Base-by-base conservation (phyloP, 202 grass and related monocot species). In the Musa balbisiana region DNA sequence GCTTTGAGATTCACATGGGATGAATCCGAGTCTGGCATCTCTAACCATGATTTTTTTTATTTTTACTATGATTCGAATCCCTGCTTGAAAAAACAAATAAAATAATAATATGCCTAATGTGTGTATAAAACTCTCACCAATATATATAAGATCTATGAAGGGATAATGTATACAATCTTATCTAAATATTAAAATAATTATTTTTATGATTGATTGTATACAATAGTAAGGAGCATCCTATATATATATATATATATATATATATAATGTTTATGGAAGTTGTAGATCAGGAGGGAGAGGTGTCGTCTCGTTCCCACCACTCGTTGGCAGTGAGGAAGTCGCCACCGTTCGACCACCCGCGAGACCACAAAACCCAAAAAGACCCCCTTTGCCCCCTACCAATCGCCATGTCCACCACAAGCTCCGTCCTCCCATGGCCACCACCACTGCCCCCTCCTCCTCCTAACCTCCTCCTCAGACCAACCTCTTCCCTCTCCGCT, bases 361-460 rank as follows among this genome's bases (percentile, higher is more conserved):
- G 29, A 51, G 10, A 14, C 74, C n/a, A 51, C 74, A 24, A 17
- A 19, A 24, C 29, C 0, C 8, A 12, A 75, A 29, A 75, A 13
- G 0, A 10, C 33, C 9, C 4, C 14, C 11, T 9, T 14, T 13
- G 33, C 49, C 49, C 6, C 13, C 43, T 49, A 22, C 33, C 19
- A 15, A 23, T 64, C 74, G 11, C 58, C 59, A 77, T 52, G 75
- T 3, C 62, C 59, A 26, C 60, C 6, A 66, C 55, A 33, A 59
- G 9, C 55, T 49, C 55, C 72, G 15, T 27, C 43, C 75, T 77
- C 43, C 62, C 75, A 65, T 66, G 75, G 75, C 75, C 60, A 65
- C 60, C 62, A 77, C 49, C 62, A 53, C 67, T 20, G 9, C 62
- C 49, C 4, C 73, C 73, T 43, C 55, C 22, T 8, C n/a, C 27